Base-by-base conservation (phyloP, 2,329 filamentous ascomycete genomes). In the Nigrospora oryzae region DNA sequence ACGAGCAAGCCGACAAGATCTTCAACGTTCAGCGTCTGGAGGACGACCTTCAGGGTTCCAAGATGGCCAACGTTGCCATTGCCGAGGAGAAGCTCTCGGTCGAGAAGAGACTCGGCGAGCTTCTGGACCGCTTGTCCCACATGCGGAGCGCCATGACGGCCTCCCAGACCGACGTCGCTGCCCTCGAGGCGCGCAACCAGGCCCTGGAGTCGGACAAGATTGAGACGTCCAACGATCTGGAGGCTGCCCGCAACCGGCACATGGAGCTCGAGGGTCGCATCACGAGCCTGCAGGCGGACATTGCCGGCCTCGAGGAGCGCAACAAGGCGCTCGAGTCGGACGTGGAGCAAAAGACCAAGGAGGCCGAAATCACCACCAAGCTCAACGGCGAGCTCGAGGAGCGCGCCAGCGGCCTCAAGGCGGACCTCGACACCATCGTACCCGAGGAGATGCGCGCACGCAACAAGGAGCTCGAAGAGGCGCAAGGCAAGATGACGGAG, bases 1-100 rank as follows among this genome's bases (percentile, higher is more conserved):
- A 48, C 12, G 57, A 58, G 43, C 57, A 55, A 37, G 49, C 45
- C 10, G 51, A 50, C 17, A 56, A 59, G 46, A 56, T 56, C 37
- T 51, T 46, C 7, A 52, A 51, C 7, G 53, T 61, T 28, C 53
- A 53, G 30, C 35, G 46, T 4, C 53, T 44, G 30, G 35, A 50
- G 31, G 44, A 42, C 31, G 38, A 41, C 17, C 41, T 49, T 5
- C 33, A 42, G 23, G 42, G 42, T 15, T 38, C 23, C 36, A 44
- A 38, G 16, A 33, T 13, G 8, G 42, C 42, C 36, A 44, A 44
- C 36, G 35, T 44, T 15, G 35, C 13, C 28, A 30, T 44, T 4
- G 42, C 42, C 11, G 42, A 44, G 5, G 36, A 44, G 36, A 44
- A 44, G 14, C 16, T 44, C 11, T 15, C 28, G 2, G 30, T 44